Conservation (phyloP, 2,329 filamentous ascomycete species). For the Fusarium newnesense region DNA sequence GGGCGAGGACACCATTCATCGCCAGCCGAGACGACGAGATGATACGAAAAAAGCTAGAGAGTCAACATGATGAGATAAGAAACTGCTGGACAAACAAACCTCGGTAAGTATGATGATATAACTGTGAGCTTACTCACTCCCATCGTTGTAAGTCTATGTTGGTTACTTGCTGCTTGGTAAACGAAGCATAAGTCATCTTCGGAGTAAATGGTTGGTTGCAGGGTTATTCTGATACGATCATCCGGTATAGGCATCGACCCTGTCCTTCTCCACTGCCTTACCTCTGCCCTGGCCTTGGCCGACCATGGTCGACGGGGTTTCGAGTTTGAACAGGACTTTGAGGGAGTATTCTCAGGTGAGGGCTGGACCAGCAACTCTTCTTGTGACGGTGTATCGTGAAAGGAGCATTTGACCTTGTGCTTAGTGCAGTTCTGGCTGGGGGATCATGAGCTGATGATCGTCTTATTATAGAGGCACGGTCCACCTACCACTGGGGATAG, state of each 20-base stretch:
- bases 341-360: neutral
- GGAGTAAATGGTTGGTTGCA: conserved; percentile 26
- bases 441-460: neutral
- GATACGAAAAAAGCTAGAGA: conserved; percentile 18
- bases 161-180: conserved; percentile 24
- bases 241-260: conserved; percentile 28
- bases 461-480: neutral
- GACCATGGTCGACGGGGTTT: conserved; percentile 21
- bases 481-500: conserved; percentile 27
- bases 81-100: neutral
- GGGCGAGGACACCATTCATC: conserved; percentile 24
- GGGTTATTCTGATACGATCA: conserved; percentile 5
- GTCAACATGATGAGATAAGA: neutral
- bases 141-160: conserved; percentile 24
- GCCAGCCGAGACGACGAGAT: conserved; percentile 16
- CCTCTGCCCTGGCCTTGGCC: conserved; percentile 28
- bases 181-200: conserved; percentile 28
- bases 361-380: neutral
- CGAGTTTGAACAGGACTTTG: neutral
- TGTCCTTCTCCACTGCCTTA: conserved; percentile 30
- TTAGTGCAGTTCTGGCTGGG: conserved; percentile 28
- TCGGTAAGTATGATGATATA: conserved; percentile 22
- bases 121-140: conserved; percentile 18
- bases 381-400: conserved; percentile 18
- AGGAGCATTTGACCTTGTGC: conserved; percentile 29